These are phyloP conservation scores for Aspergillus sclerotioniger DNA, from an alignment of 495 filamentous ascomycete genomes.

Conservation along the genomic window DNA sequence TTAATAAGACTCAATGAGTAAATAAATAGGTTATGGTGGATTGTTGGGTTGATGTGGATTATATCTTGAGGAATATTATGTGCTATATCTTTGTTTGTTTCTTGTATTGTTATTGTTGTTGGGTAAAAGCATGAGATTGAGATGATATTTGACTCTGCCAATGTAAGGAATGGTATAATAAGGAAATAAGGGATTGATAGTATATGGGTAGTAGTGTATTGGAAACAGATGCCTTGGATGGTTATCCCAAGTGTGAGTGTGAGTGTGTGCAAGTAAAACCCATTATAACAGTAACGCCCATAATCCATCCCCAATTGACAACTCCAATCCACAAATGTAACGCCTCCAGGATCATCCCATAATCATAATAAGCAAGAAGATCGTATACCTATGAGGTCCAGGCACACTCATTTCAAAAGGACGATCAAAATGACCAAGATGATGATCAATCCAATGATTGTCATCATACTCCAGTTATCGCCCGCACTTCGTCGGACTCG, in stretches of 20 bases:
- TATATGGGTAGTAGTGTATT: neutral
- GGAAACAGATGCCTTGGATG: neutral
- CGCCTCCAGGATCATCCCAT: constrained; percentile 13
- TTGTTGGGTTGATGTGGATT: neutral
- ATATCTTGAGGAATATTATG: too few species aligned
- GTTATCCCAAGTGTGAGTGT: neutral
- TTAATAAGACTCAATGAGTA: constrained; percentile 19
- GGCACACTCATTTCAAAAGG: constrained; percentile 60
- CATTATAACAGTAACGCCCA: too few species aligned
- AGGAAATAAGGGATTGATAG: too few species aligned
- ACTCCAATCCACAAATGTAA: constrained; percentile 16
- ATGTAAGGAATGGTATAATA: neutral
- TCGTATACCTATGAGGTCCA: neutral
- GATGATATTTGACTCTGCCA: neutral
- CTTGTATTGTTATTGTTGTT: neutral
- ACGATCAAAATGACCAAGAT: constrained; percentile 75
- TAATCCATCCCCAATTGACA: too few species aligned
- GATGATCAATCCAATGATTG: constrained; percentile 73
- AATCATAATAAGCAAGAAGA: neutral
- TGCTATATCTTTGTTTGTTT: too few species aligned
- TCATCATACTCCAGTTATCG: constrained; percentile 77
- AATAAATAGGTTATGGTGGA: neutral
- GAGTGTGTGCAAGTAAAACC: neutral
- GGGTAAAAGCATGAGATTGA: neutral
- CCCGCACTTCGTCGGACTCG: constrained; percentile 68